Evolutionary conservation across 352 stramenopile genomes (phyloP).

Genomic region (Phytophthora sp.): DNA sequence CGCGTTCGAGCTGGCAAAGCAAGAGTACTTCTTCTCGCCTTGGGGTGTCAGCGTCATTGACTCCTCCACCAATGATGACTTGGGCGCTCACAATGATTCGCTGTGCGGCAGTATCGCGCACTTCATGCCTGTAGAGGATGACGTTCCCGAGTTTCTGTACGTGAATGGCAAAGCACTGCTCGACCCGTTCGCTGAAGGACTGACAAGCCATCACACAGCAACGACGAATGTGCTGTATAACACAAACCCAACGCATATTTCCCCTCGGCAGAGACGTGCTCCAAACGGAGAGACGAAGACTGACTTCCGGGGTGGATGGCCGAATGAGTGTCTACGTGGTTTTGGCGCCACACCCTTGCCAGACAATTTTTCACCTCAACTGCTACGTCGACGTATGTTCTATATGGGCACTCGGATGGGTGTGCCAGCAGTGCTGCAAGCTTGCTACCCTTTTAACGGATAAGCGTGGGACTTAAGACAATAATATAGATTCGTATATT

Average conservation of each 20-base stretch:
- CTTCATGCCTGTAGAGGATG: slow-evolving; percentile 35
- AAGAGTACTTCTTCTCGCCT: slow-evolving; percentile 57
- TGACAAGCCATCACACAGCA: slow-evolving; percentile 22
- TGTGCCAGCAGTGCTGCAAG: slow-evolving; percentile 25
- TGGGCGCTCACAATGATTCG: slow-evolving; percentile 42
- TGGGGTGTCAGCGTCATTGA: slow-evolving; percentile 47
- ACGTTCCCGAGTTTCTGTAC: slow-evolving; percentile 53
- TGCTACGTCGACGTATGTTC: slow-evolving; percentile 50
- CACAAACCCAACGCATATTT: slow-evolving; percentile 52
- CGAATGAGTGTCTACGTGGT: slow-evolving; percentile 51
- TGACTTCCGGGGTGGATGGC: slow-evolving; percentile 24
- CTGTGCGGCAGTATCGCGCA: slow-evolving; percentile 50
- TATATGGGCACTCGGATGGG: slow-evolving; percentile 44
- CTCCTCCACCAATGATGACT: slow-evolving; percentile 42
- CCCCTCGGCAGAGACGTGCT: slow-evolving; percentile 32
- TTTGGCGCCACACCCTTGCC: slow-evolving; percentile 52
- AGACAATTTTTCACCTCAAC: slow-evolving; percentile 26
- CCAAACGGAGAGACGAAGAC: slow-evolving; percentile 28
- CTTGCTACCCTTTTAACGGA: slow-evolving; percentile 38
- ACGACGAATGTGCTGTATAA: slow-evolving; percentile 52
- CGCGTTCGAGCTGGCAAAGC: slow-evolving; percentile 54
- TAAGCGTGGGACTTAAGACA: too few relatives aligned
- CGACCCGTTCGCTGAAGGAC: slow-evolving; percentile 32
- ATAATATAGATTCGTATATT: too few relatives aligned
- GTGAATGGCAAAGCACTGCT: slow-evolving; percentile 58